Evolutionary conservation across 495 filamentous ascomycete genomes (phyloP).

Genomic region (Neurospora sp.): DNA sequence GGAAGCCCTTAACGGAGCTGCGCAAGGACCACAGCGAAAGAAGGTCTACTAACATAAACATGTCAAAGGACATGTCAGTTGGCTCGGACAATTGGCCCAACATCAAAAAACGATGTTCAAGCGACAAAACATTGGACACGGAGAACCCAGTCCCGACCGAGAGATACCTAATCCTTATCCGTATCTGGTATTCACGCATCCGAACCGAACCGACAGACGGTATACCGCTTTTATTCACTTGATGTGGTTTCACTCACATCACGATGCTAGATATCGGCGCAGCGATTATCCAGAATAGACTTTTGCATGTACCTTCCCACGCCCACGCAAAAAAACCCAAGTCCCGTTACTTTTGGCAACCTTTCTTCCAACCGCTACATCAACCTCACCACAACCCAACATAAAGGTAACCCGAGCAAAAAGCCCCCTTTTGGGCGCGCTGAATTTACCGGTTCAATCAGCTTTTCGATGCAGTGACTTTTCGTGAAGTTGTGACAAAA

Average conservation of each 20-base stretch:
- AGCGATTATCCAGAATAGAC: too few relatives aligned
- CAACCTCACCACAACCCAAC: too few relatives aligned
- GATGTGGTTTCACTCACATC: neutral
- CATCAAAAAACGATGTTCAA: neutral
- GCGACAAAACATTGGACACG: neutral
- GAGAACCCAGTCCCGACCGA: neutral
- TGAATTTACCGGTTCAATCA: too few relatives aligned
- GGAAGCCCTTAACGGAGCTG: neutral
- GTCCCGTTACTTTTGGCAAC: too few relatives aligned
- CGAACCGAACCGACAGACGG: neutral
- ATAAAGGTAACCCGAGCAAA: too few relatives aligned
- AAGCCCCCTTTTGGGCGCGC: too few relatives aligned
- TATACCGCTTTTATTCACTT: neutral
- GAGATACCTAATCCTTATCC: neutral
- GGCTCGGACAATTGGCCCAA: neutral
- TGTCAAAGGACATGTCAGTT: neutral
- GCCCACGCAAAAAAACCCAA: too few relatives aligned
- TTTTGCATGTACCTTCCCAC: too few relatives aligned
- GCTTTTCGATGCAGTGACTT: too few relatives aligned
- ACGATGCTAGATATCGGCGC: neutral
- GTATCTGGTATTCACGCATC: neutral
- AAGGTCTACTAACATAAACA: neutral
- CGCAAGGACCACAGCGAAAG: neutral
- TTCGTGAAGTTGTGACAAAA: too few relatives aligned
- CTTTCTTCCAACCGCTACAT: too few relatives aligned